Conservation (phyloP, 768 basidiomycete genomes). For the Termitomyces heimii region DNA sequence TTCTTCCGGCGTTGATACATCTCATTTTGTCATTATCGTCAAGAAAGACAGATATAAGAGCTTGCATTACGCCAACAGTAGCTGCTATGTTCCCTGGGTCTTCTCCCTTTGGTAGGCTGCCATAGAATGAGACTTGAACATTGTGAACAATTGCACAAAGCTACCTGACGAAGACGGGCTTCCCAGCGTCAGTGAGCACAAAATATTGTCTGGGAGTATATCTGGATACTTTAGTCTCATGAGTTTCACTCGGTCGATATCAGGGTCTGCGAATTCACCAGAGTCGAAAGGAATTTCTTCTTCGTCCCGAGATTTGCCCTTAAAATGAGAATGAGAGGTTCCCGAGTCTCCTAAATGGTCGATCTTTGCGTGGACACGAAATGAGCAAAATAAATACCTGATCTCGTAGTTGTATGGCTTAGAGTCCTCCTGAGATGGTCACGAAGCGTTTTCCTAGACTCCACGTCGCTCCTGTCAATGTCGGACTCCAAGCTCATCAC, state of each 20-base stretch:
- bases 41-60: slow-evolving; percentile 91
- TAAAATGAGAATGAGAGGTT: slow-evolving; percentile 22
- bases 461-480: slow-evolving; percentile 39
- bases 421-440: slow-evolving; percentile 70
- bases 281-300: slow-evolving; percentile 34
- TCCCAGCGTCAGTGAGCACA: slow-evolving; percentile 91
- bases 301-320: slow-evolving; percentile 25
- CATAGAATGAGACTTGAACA: not conserved
- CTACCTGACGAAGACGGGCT: slow-evolving; percentile 93
- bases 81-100: slow-evolving; percentile 67
- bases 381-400: slow-evolving; percentile 29
- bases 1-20: slow-evolving; percentile 78
- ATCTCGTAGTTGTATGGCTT: slow-evolving; percentile 39
- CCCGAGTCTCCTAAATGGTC: slow-evolving; percentile 19
- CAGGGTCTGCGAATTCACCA: slow-evolving; percentile 22
- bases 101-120: slow-evolving; percentile 46
- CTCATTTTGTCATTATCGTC: slow-evolving; percentile 86
- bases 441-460: slow-evolving; percentile 57
- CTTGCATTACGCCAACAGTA: slow-evolving; percentile 89
- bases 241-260: slow-evolving; percentile 1
- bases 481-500: slow-evolving; percentile 36
- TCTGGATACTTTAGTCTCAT: slow-evolving; percentile 24
- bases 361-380: slow-evolving; percentile 1
- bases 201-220: slow-evolving; percentile 77
- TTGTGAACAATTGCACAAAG: not conserved